These are phyloP conservation scores for Echites panduratus DNA, from an alignment of 257 asterid species.

Conservation along the genomic window DNA sequence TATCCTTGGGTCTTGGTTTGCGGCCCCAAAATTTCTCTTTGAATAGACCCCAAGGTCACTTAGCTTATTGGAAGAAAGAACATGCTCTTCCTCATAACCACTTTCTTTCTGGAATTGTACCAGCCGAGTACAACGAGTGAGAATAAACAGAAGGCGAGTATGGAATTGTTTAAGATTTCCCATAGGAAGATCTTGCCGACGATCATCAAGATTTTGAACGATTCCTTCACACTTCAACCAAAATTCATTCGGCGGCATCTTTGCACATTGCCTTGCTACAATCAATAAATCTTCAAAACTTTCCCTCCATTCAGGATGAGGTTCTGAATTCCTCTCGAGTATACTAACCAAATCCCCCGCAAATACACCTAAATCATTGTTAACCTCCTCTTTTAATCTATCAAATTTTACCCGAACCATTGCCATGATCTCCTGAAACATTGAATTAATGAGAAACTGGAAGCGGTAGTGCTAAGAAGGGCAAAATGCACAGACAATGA, in stretches of 20 bases:
- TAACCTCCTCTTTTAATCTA: conserved; percentile 75
- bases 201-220: conserved; percentile 88
- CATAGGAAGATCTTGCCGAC: conserved; percentile 79
- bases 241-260: conserved; percentile 76
- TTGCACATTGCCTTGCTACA: conserved; percentile 75
- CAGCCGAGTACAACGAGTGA: conserved; percentile 89
- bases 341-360: conserved; percentile 86
- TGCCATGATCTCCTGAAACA: conserved; percentile 64
- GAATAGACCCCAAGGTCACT: conserved; percentile 85
- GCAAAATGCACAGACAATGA: conserved; percentile 19
- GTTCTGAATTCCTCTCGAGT: conserved; percentile 64
- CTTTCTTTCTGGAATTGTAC: conserved; percentile 93
- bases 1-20: conserved; percentile 21
- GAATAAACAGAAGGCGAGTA: conserved; percentile 84
- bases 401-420: conserved; percentile 78
- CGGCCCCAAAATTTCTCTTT: conserved; percentile 33
- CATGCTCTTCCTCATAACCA: conserved; percentile 72
- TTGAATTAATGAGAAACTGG: conserved; percentile 1
- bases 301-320: conserved; percentile 65
- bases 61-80: conserved; percentile 62
- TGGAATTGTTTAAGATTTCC: conserved; percentile 78
- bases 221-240: conserved; percentile 86
- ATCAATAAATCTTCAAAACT: conserved; percentile 79
- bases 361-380: conserved; percentile 73
- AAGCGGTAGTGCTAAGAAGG: neutral